Conservation (phyloP, 768 basidiomycete species). For the Lepiota subincarnata region DNA sequence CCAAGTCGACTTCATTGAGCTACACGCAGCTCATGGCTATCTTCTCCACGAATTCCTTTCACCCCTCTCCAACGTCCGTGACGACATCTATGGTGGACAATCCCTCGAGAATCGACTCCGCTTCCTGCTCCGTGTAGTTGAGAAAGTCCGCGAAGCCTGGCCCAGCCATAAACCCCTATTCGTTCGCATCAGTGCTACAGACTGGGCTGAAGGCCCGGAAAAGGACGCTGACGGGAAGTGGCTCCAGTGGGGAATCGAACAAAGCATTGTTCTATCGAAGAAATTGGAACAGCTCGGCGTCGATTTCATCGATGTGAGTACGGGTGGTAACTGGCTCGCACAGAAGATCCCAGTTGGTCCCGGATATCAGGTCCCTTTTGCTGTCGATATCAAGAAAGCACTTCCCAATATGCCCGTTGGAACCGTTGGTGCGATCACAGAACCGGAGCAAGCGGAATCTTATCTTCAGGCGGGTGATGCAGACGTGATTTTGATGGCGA, state of each 20-base stretch:
- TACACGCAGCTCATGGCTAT: constrained; percentile 72
- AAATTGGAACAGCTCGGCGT: constrained; percentile 59
- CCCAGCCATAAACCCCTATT: constrained; percentile 6
- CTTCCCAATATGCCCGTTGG: constrained; percentile 32
- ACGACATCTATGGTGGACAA: constrained; percentile 5
- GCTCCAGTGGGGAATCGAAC: constrained; percentile 20
- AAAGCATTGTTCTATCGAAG: constrained; percentile 55
- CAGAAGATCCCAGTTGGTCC: constrained; percentile 56
- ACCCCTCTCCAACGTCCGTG: constrained; percentile 7
- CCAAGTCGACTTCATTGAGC: constrained; percentile 65
- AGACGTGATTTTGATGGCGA: constrained; percentile 64
- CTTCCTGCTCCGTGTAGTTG: not conserved
- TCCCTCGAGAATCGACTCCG: constrained; percentile 6
- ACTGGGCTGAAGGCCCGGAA: too few species aligned
- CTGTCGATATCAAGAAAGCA: not conserved
- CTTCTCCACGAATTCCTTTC: constrained; percentile 58
- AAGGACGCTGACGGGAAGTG: too few species aligned
- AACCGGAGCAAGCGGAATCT: constrained; percentile 47
- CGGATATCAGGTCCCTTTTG: constrained; percentile 53
- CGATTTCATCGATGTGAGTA: constrained; percentile 70
- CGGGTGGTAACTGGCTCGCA: constrained; percentile 59
- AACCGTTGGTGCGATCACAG: constrained; percentile 71
- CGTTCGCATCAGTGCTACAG: constrained; percentile 20
- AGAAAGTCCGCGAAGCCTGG: constrained; percentile 6
- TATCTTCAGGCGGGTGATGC: constrained; percentile 62